Evolutionary conservation across 371 early-diverging fungal species (phyloP).

Genomic region (Mucor lusitanicus): DNA sequence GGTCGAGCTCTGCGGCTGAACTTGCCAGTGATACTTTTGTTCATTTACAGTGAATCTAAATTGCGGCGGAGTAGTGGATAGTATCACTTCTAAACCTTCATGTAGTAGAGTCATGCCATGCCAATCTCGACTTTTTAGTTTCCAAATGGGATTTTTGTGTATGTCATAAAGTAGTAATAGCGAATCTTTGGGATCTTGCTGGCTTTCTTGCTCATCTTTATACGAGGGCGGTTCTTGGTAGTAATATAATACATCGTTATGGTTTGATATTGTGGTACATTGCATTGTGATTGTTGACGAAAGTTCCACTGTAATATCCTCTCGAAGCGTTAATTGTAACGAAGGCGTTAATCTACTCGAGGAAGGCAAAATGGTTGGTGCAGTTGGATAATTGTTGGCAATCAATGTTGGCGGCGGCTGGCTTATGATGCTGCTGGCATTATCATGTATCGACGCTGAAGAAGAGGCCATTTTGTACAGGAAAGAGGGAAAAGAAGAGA

Average conservation of each 20-base stretch:
- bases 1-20: not conserved
- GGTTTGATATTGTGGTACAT: slow-evolving; percentile 3
- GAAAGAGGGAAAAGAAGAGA: not conserved
- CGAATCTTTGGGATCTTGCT: not conserved
- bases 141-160: slow-evolving; percentile 25
- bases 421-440: not conserved
- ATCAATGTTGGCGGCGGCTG: slow-evolving; percentile 10
- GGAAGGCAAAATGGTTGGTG: slow-evolving; percentile 11
- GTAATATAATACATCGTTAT: not conserved
- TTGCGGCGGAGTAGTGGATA: slow-evolving; percentile 30
- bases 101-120: slow-evolving; percentile 25
- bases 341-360: not conserved
- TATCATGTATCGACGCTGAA: not conserved
- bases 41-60: slow-evolving; percentile 17
- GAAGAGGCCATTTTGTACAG: slow-evolving; percentile 3
- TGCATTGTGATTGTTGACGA: not conserved
- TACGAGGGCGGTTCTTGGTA: slow-evolving; percentile 2
- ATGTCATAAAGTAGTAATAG: slow-evolving; percentile 16
- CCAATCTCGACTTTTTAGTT: slow-evolving; percentile 31
- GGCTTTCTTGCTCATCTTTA: not conserved
- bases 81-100: slow-evolving; percentile 5
- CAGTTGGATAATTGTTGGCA: slow-evolving; percentile 12
- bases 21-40: slow-evolving; percentile 23
- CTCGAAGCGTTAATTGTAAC: slow-evolving; percentile 1
- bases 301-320: not conserved